A percentile compares a stretch with the other conserved stretches of the same genome.
phyloP scores from a whole-genome alignment of 495 filamentous ascomycete genomes.

The Aspergillus bridgeri region DNA sequence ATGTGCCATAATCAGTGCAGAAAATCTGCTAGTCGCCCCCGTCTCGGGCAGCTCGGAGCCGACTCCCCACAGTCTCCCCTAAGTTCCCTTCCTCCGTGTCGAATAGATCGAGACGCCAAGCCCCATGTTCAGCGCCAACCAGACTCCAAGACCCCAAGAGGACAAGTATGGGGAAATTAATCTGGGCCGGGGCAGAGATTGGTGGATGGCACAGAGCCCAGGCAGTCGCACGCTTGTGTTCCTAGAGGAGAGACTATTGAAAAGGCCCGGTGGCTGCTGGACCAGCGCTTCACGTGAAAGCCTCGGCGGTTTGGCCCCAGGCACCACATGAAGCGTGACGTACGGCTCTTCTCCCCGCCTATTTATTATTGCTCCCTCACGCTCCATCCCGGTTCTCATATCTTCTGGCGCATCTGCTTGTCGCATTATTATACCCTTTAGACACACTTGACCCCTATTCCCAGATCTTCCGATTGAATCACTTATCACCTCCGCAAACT shows the following conservation, averaged over 20 bases:
- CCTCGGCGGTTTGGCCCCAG: neutral
- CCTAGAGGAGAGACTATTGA: neutral
- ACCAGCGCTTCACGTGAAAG: slow-evolving; percentile 11
- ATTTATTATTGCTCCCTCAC: neutral
- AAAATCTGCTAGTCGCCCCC: too few relatives aligned
- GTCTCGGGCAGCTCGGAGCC: neutral
- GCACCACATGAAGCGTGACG: neutral
- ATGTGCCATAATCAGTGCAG: neutral
- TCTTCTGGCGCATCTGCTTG: neutral
- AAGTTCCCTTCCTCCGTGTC: neutral
- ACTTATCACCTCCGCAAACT: too few relatives aligned
- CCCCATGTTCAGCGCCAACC: neutral
- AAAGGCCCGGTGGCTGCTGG: neutral
- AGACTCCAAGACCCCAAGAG: neutral
- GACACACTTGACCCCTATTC: too few relatives aligned
- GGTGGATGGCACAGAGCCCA: neutral
- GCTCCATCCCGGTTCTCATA: neutral
- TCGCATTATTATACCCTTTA: too few relatives aligned
- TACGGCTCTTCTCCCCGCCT: neutral
- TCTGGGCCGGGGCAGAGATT: neutral
- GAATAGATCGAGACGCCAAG: neutral
- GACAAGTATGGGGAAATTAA: neutral
- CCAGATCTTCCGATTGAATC: too few relatives aligned
- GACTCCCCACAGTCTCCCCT: neutral
- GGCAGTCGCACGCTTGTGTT: neutral